Conservation (phyloP, 2,329 filamentous ascomycete species). For the Talaromyces sp. region DNA sequence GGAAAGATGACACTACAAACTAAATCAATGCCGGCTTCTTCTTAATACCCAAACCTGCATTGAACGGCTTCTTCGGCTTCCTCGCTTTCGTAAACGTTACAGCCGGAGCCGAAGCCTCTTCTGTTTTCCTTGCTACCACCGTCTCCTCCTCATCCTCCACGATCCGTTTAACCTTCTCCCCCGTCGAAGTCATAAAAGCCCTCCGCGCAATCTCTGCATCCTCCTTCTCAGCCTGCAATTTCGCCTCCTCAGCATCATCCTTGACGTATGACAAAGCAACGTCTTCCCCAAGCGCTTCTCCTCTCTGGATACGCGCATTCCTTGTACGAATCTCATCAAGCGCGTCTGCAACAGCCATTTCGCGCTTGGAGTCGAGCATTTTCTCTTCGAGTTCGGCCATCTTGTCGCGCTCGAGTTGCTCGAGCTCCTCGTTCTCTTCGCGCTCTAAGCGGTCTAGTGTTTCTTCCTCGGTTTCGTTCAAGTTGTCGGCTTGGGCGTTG, state of each 20-base stretch:
- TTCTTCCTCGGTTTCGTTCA: conserved; percentile 80
- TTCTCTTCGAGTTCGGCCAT: conserved; percentile 96
- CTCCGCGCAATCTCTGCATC: conserved; percentile 75
- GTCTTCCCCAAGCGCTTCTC: conserved; percentile 62
- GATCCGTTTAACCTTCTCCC: conserved; percentile 51
- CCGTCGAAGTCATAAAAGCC: conserved; percentile 68
- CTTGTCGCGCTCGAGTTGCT: conserved; percentile 73
- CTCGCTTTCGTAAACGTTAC: conserved; percentile 69
- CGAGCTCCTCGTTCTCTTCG: conserved; percentile 63
- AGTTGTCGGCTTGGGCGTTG: conserved; percentile 54
- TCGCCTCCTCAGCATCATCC: conserved; percentile 56
- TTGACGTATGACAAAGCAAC: conserved; percentile 55
- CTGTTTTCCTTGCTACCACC: conserved; percentile 26
- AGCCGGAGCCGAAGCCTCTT: conserved; percentile 38
- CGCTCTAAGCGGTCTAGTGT: conserved; percentile 76
- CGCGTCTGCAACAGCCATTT: conserved; percentile 96
- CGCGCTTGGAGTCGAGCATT: conserved; percentile 83
- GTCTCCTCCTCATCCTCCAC: conserved; percentile 46
- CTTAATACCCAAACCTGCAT: conserved; percentile 77
- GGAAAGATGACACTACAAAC: neutral
- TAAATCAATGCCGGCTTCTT: conserved; percentile 55
- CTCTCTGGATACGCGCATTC: conserved; percentile 82
- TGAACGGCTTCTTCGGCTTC: conserved; percentile 84
- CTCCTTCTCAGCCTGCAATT: conserved; percentile 68
- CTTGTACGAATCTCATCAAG: conserved; percentile 89